Evolutionary conservation across 148 eudicot species (phyloP).

Genomic region (Arbutus unedo): DNA sequence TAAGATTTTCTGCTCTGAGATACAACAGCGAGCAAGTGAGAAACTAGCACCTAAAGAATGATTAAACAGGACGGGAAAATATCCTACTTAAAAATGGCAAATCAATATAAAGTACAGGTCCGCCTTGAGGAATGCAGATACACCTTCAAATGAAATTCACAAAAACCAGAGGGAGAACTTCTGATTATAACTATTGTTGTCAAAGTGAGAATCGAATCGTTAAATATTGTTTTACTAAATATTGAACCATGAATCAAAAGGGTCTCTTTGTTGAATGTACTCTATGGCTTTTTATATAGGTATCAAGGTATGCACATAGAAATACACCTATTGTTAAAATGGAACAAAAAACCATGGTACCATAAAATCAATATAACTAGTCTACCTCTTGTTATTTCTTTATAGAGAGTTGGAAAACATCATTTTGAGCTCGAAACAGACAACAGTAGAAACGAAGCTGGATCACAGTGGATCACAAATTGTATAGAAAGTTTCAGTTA

Average conservation of each 20-base stretch:
- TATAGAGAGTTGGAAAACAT: neutral
- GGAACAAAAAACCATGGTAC: neutral
- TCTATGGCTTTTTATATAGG: neutral
- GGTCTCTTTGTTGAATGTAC: neutral
- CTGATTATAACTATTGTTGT: neutral
- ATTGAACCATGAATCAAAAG: neutral
- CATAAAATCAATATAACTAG: conserved; percentile 1
- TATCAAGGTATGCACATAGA: neutral
- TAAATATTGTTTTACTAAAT: neutral
- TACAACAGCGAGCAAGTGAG: conserved; percentile 33
- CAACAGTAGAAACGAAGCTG: neutral
- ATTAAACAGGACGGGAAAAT: neutral
- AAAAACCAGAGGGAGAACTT: neutral
- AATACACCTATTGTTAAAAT: neutral
- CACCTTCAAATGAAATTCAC: neutral
- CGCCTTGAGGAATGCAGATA: neutral
- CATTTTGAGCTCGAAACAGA: neutral
- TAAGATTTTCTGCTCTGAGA: conserved; percentile 87
- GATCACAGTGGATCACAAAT: neutral
- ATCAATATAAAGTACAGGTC: neutral
- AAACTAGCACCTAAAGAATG: conserved; percentile 4
- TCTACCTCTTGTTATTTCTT: neutral
- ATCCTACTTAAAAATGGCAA: neutral
- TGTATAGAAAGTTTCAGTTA: neutral
- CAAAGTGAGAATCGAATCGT: neutral